Base-by-base conservation (phyloP, 179 eudicot species). In the Gypsophila paniculata region DNA sequence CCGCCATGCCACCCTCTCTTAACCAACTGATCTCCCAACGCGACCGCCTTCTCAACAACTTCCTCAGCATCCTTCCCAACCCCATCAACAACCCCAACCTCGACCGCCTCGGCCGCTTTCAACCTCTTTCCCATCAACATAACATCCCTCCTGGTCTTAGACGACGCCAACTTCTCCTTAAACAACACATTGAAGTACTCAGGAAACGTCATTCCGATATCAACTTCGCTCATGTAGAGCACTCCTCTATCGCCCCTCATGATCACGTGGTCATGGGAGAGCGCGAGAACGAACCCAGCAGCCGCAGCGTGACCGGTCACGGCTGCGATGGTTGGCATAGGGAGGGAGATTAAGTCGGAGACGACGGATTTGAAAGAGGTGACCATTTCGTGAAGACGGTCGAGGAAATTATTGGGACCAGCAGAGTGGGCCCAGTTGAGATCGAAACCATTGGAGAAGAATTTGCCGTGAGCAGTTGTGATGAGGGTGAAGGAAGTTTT, bases 381-480 rank as follows among this genome's bases (percentile, higher is more conserved):
- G 1, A 85, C 84, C 85, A 86, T 82, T 36, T 62, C 65, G 7
- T 14, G 32, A 42, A 86, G 79, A 38, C 75, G 81, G 23, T 67
- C 76, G 3, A 4, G 0, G 71, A 85, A 80, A 15, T 67, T 61
- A n/a, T n/a, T n/a, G n/a, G 25, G 75, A 17, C 26, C 80, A 58
- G 32, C 78, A 75, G 22, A 60, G 48, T 80, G 78, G 8, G 91
- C 93, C 87, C 90, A 86, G 0, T 59, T 58, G 63, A 91, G 84
- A 44, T 91, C 97, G 81, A 90, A 88, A 21, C 97, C 97, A 68
- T 91, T 91, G 74, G 93, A 88, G 89, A 90, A 91, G 84, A 86
- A 91, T 38, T 79, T 84, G 60, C 91, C 91, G 3, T 73, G 18
- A 25, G 93, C 80, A 23, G 76, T 68, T 69, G 96, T 91, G 82